Evolutionary conservation across 495 filamentous ascomycete species (phyloP), one percentile per base, ranked within the genome.

Genomic region (Hypoxylon cercidicola): DNA sequence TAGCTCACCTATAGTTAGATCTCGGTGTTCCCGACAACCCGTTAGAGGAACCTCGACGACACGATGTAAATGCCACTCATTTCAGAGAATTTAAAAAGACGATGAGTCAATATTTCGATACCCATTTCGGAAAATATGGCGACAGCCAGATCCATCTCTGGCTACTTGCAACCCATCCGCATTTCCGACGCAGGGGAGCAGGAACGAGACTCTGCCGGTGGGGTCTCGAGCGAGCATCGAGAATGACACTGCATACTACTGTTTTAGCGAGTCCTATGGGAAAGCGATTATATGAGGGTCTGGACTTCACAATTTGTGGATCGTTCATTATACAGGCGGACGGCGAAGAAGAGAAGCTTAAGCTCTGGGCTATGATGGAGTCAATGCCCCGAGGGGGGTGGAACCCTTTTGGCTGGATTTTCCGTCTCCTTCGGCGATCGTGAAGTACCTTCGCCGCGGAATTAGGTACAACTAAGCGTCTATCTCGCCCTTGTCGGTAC

Each of bases 181-280:
- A 62, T 3, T 76, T 67, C 48, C 72, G 73, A 47, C 64, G 74
- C 11, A 68, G 75, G 11, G 75, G 75, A 32, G 70, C 74, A 28
- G 75, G 46, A 15, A 61, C 72, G 3, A 68, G 70, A 20, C 63
- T 77, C 7, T 76, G 74, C 25, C 57, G 20, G 13, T 77, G 74
- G 75, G 74, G 60, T 15, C 72, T 76, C 62, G 69, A 74, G 7
- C 46, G 64, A 10, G 65, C 71, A 16, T 55, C 57, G 8, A 47
- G 39, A 21, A 60, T 66, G 34, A 23, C 35, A 4, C 41, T 76
- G 25, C 55, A 64, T 11, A 63, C 75, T 34, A 72, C 75, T 0
- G 75, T 76, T 37, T 67, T 74, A 61, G 75, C 74, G 30, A 77
- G 75, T 40, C 75, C 77, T 15, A 78, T 79, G 77, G 77, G 77